Percentiles rank a stretch among this genome's conserved stretches.
phyloP scores from a whole-genome alignment of 352 stramenopile species.

The Phytophthora cryptogea region DNA sequence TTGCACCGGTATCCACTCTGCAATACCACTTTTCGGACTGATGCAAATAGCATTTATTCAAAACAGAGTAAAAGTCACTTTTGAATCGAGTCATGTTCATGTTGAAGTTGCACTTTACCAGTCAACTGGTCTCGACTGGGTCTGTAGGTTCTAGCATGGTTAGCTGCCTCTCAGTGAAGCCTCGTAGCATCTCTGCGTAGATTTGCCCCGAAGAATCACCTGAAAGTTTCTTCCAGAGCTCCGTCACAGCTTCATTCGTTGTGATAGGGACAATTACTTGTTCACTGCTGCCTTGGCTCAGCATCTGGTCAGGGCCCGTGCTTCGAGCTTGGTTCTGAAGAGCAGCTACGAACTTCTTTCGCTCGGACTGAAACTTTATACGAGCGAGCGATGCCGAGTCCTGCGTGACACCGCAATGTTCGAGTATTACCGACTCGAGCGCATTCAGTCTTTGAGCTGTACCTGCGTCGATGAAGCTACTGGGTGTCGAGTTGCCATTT shows the following conservation, averaged over 20 bases:
- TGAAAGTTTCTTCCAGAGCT: slow-evolving; percentile 31
- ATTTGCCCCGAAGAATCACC: slow-evolving; percentile 30
- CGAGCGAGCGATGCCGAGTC: slow-evolving; percentile 27
- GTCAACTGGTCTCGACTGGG: neutral
- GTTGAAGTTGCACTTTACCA: slow-evolving; percentile 27
- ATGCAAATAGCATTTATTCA: too few relatives aligned
- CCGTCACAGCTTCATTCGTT: slow-evolving; percentile 9
- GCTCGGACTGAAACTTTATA: slow-evolving; percentile 37
- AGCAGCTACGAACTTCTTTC: slow-evolving; percentile 28
- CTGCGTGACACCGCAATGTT: slow-evolving; percentile 33
- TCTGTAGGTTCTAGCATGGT: slow-evolving; percentile 5
- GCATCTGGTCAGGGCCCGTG: neutral
- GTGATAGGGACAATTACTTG: neutral
- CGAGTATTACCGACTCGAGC: slow-evolving; percentile 31
- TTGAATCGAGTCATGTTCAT: neutral
- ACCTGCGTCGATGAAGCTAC: slow-evolving; percentile 19
- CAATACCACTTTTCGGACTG: neutral
- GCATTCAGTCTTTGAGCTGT: slow-evolving; percentile 23
- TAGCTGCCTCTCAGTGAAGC: slow-evolving; percentile 4
- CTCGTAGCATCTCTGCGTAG: slow-evolving; percentile 25
- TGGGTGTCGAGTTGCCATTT: neutral
- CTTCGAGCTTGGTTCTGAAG: slow-evolving; percentile 16
- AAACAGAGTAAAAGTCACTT: neutral
- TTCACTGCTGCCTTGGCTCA: slow-evolving; percentile 11
- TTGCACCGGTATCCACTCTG: slow-evolving; percentile 3